These are phyloP conservation scores for Arthrobotrys sinensis DNA, from an alignment of 2,329 filamentous ascomycete species.

Conservation along the genomic window DNA sequence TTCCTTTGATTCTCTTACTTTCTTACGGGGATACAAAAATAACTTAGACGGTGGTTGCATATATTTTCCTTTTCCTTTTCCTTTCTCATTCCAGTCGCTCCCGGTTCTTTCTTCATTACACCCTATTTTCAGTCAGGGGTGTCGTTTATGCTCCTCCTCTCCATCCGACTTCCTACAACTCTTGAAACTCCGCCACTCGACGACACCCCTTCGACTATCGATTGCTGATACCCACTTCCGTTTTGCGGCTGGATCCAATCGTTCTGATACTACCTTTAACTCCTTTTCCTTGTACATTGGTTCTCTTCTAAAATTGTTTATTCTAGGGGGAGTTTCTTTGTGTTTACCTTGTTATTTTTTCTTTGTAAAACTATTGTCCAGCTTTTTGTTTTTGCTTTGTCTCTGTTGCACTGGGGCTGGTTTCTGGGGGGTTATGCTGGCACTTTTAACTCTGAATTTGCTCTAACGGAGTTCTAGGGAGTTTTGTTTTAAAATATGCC, in stretches of 20 bases:
- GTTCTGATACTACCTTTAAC: constrained; percentile 53
- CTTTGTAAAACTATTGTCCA: constrained; percentile 40
- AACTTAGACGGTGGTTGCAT: constrained; percentile 60
- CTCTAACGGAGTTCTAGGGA: constrained; percentile 31
- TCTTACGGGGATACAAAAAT: constrained; percentile 54
- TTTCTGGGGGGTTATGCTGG: constrained; percentile 31
- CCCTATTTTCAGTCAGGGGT: constrained; percentile 13
- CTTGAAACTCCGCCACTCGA: background rate
- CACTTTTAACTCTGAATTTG: constrained; percentile 27
- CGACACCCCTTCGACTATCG: constrained; percentile 5
- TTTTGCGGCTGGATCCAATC: constrained; percentile 56
- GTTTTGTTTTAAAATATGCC: constrained; percentile 14
- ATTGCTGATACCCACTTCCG: constrained; percentile 36
- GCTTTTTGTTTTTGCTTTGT: constrained; percentile 16
- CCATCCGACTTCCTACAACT: background rate
- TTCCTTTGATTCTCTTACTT: constrained; percentile 35
- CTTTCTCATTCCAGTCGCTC: constrained; percentile 50
- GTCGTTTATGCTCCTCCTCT: background rate
- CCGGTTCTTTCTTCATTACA: constrained; percentile 19
- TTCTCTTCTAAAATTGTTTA: constrained; percentile 28
- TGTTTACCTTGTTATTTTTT: constrained; percentile 2
- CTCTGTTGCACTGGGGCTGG: constrained; percentile 6
- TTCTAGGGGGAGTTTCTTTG: constrained; percentile 37
- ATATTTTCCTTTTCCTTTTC: constrained; percentile 18
- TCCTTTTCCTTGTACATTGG: constrained; percentile 56